These are phyloP conservation scores for Ophiorrhiza pumila DNA, from an alignment of 257 asterid species.

Conservation along the genomic window DNA sequence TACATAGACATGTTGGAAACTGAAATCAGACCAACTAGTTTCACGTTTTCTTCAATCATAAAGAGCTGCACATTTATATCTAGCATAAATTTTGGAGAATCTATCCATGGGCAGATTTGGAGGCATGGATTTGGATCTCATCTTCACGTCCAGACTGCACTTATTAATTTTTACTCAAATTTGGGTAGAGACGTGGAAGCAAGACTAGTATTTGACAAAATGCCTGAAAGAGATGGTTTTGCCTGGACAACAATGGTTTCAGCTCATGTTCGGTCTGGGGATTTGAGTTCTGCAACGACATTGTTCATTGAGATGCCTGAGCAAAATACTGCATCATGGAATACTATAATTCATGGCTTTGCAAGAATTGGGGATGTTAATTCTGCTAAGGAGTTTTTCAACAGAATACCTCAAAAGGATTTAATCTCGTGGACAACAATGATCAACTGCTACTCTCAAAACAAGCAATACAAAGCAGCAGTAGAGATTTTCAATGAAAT, in stretches of 20 bases:
- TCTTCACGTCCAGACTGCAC: conserved; percentile 57
- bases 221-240: conserved; percentile 56
- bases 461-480: conserved; percentile 44
- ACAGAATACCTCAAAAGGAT: conserved; percentile 47
- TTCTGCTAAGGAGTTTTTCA: conserved; percentile 55
- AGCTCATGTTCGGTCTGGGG: conserved; percentile 47
- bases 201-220: conserved; percentile 58
- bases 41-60: conserved; percentile 56
- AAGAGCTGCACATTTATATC: conserved; percentile 48
- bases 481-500: conserved; percentile 51
- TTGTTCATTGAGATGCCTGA: conserved; percentile 64
- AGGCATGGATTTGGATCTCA: conserved; percentile 46
- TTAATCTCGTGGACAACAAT: conserved; percentile 82
- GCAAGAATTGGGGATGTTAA: conserved; percentile 58
- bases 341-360: conserved; percentile 60
- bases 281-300: conserved; percentile 44
- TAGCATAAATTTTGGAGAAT: conserved; percentile 38
- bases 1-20: conserved; percentile 51
- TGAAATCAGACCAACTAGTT: conserved; percentile 49
- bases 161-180: conserved; percentile 62
- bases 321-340: conserved; percentile 53
- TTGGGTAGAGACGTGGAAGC: conserved; percentile 43
- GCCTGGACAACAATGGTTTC: conserved; percentile 68
- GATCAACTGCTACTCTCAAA: conserved; percentile 60
- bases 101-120: conserved; percentile 57